Percentiles rank a stretch among this genome's conserved stretches.
phyloP scores from a whole-genome alignment of 2,329 filamentous ascomycete species.

The Ophiostoma sp. region DNA sequence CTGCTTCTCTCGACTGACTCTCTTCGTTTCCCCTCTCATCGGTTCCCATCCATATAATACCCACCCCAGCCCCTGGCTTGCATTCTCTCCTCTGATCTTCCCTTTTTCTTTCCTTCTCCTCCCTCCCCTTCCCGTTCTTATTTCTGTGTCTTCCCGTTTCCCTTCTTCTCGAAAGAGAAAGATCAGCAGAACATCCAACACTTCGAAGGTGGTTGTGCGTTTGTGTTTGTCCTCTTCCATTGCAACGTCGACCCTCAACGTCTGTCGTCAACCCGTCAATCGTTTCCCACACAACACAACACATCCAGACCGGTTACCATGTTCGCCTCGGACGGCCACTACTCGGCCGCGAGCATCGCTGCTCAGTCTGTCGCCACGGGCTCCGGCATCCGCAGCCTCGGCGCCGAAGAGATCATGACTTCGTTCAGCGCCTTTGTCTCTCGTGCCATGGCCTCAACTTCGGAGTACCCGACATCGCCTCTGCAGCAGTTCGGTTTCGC shows the following conservation, averaged over 20 bases:
- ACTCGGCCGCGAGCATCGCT: conserved; percentile 75
- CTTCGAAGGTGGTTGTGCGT: not conserved
- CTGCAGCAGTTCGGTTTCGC: conserved; percentile 31
- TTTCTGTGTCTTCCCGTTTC: not conserved
- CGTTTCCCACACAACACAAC: not conserved
- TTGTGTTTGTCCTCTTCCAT: not conserved
- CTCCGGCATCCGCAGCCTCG: not conserved
- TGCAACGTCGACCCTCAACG: not conserved
- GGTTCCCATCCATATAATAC: not conserved
- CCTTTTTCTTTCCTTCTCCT: not conserved
- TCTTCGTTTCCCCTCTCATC: not conserved
- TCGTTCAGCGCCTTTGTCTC: not conserved
- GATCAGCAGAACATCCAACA: conserved; percentile 22
- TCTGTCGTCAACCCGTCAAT: not conserved
- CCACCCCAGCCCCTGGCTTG: not conserved
- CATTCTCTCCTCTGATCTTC: not conserved
- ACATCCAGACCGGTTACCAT: not conserved
- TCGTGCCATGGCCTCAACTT: not conserved
- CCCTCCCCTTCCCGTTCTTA: not conserved
- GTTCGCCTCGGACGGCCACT: conserved; percentile 48
- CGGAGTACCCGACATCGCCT: conserved; percentile 23
- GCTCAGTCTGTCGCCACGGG: not conserved
- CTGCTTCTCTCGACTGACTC: not conserved
- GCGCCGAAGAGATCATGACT: not conserved
- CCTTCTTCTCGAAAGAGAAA: conserved; percentile 19